These are phyloP conservation scores for Nemania diffusa DNA, from an alignment of 2,329 filamentous ascomycete species.

Conservation along the genomic window DNA sequence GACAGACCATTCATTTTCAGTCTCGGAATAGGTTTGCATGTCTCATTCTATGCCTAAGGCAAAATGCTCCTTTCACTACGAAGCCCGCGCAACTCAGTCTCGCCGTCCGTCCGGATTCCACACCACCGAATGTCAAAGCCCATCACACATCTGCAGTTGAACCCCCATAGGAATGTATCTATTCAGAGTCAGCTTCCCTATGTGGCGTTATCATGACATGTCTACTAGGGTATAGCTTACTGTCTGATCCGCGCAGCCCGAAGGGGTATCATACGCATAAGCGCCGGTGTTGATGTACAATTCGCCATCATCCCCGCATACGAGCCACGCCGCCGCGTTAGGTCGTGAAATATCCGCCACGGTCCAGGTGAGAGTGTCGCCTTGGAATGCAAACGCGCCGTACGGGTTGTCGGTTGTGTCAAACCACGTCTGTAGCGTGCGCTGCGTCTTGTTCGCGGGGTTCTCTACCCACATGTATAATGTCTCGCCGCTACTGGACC, in stretches of 20 bases:
- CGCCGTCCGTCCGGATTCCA: background rate
- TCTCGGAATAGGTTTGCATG: background rate
- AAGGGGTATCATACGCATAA: slow-evolving; percentile 67
- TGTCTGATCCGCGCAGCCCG: slow-evolving; percentile 68
- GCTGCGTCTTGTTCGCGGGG: slow-evolving; percentile 57
- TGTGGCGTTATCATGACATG: background rate
- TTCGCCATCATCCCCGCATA: slow-evolving; percentile 60
- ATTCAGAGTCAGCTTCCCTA: slow-evolving; percentile 4
- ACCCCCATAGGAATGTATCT: slow-evolving; percentile 36
- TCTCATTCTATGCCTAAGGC: background rate
- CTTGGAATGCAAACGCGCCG: slow-evolving; percentile 66
- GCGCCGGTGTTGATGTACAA: slow-evolving; percentile 69
- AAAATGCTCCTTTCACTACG: background rate
- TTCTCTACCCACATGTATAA: slow-evolving; percentile 61
- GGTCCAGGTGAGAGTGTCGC: slow-evolving; percentile 68
- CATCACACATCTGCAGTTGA: slow-evolving; percentile 33
- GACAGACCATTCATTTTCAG: too few species aligned
- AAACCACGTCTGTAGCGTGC: slow-evolving; percentile 63
- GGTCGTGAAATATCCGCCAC: slow-evolving; percentile 60
- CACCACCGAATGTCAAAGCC: background rate
- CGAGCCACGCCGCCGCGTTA: slow-evolving; percentile 68
- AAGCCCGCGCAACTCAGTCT: background rate
- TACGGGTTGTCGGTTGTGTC: slow-evolving; percentile 61
- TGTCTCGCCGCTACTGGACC: slow-evolving; percentile 41
- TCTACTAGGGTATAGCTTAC: slow-evolving; percentile 49